Percentiles rank a stretch among this genome's conserved stretches.
Conservation (phyloP, 371 early-diverging fungal species). For the Circinella minor region DNA sequence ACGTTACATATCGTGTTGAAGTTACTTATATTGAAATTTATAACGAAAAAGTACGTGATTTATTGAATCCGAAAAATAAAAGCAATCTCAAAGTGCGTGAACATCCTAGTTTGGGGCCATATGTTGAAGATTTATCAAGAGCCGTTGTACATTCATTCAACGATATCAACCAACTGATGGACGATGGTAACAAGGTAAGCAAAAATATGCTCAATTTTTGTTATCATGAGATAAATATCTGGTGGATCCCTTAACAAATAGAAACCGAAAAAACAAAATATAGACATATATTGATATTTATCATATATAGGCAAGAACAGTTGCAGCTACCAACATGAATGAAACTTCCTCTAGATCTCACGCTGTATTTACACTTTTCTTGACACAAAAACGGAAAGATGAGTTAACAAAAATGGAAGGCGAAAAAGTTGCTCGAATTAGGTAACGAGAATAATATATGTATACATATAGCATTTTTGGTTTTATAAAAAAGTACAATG, state of each 20-base stretch:
- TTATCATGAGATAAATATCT: neutral
- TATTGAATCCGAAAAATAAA: conserved; percentile 82
- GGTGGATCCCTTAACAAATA: neutral
- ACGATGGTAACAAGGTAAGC: conserved; percentile 83
- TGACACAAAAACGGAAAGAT: conserved; percentile 73
- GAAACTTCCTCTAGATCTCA: conserved; percentile 93
- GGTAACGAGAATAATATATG: conserved; percentile 24
- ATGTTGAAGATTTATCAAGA: conserved; percentile 92
- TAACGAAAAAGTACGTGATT: conserved; percentile 92
- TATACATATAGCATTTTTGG: neutral
- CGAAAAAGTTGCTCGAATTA: conserved; percentile 80
- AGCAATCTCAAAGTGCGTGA: conserved; percentile 86
- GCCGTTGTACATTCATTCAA: conserved; percentile 78
- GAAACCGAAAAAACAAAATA: neutral
- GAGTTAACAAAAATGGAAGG: conserved; percentile 65
- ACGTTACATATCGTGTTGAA: conserved; percentile 71
- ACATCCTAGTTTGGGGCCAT: conserved; percentile 88
- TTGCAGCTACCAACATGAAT: conserved; percentile 97
- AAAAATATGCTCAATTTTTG: neutral
- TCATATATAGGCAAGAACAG: conserved; percentile 72
- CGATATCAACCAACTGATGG: conserved; percentile 82
- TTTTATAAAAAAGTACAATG: conserved; percentile 25
- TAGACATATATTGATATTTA: too few species aligned
- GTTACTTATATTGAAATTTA: conserved; percentile 88
- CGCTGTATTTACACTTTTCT: conserved; percentile 89